A percentile compares a stretch with the other conserved stretches of the same genome.
phyloP scores from a whole-genome alignment of 1,284 basidiomycete species.

The Paramarasmius palmivorus region DNA sequence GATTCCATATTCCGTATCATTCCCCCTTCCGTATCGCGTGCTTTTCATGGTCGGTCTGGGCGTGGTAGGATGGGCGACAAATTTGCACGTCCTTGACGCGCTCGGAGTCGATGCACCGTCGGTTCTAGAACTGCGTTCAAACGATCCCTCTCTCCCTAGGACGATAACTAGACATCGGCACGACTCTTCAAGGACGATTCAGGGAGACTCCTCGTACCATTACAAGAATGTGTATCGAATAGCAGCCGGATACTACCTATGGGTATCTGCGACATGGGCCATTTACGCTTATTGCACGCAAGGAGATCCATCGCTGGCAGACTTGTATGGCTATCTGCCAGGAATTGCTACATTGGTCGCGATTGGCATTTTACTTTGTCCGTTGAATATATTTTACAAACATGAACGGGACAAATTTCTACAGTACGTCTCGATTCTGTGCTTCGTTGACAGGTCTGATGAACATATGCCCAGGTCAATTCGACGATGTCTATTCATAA shows the following conservation, averaged over 20 bases:
- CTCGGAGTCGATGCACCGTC: conserved; percentile 75
- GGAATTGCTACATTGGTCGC: conserved; percentile 64
- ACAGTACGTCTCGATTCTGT: conserved; percentile 49
- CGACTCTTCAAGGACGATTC: conserved; percentile 31
- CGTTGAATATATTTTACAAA: conserved; percentile 66
- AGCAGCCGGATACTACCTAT: conserved; percentile 56
- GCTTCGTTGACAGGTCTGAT: not conserved
- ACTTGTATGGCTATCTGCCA: conserved; percentile 76
- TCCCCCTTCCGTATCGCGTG: conserved; percentile 84
- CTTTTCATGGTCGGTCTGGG: conserved; percentile 72
- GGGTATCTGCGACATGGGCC: conserved; percentile 66
- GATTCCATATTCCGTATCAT: conserved; percentile 54
- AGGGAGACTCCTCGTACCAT: conserved; percentile 30
- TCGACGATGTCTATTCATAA: conserved; percentile 73
- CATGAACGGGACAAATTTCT: conserved; percentile 75
- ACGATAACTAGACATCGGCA: conserved; percentile 27
- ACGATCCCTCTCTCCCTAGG: conserved; percentile 23
- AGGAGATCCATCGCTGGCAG: conserved; percentile 60
- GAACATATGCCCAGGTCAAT: conserved; percentile 48
- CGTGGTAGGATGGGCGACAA: conserved; percentile 81
- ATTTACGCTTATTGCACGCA: conserved; percentile 61
- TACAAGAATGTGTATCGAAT: conserved; percentile 72
- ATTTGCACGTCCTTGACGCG: conserved; percentile 78
- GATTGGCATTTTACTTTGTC: conserved; percentile 60
- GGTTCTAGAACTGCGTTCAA: conserved; percentile 62